These are phyloP conservation scores for Pisolithus microcarpus DNA, from an alignment of 768 basidiomycete species.

Conservation along the genomic window DNA sequence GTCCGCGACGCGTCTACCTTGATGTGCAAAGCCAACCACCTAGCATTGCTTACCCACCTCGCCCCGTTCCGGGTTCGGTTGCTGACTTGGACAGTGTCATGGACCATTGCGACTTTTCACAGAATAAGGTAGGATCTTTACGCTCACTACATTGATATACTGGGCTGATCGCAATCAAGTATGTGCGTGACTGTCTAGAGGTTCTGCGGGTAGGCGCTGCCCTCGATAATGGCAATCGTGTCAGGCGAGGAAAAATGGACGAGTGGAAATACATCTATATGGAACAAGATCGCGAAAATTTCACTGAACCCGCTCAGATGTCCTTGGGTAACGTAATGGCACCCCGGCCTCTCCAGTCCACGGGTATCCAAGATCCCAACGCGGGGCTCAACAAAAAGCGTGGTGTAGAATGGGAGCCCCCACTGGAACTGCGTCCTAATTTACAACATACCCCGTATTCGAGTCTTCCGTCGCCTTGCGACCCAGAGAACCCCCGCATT, in stretches of 20 bases:
- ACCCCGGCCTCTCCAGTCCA: conserved; percentile 23
- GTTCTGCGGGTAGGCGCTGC: conserved; percentile 87
- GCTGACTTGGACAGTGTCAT: conserved; percentile 85
- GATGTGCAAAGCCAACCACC: conserved; percentile 57
- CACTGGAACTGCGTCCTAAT: conserved; percentile 40
- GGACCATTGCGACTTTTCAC: conserved; percentile 88
- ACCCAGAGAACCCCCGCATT: conserved; percentile 75
- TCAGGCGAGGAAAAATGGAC: conserved; percentile 69
- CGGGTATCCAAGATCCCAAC: conserved; percentile 39
- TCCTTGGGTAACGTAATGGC: conserved; percentile 26
- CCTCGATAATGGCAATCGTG: conserved; percentile 71
- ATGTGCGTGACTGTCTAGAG: conserved; percentile 96
- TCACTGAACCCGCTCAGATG: conserved; percentile 29
- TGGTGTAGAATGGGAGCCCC: conserved; percentile 54
- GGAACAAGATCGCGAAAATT: conserved; percentile 46
- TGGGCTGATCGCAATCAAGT: conserved; percentile 39
- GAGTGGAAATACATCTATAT: conserved; percentile 87
- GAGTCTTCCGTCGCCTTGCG: conserved; percentile 59
- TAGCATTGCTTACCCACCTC: conserved; percentile 74
- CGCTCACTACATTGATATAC: neutral
- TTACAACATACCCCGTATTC: conserved; percentile 51
- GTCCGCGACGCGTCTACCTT: conserved; percentile 72
- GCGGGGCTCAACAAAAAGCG: conserved; percentile 51
- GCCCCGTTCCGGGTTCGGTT: conserved; percentile 78
- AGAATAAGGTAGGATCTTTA: conserved; percentile 49